These are phyloP conservation scores for Boletus sensibilis DNA, from an alignment of 768 basidiomycete genomes.

Conservation along the genomic window DNA sequence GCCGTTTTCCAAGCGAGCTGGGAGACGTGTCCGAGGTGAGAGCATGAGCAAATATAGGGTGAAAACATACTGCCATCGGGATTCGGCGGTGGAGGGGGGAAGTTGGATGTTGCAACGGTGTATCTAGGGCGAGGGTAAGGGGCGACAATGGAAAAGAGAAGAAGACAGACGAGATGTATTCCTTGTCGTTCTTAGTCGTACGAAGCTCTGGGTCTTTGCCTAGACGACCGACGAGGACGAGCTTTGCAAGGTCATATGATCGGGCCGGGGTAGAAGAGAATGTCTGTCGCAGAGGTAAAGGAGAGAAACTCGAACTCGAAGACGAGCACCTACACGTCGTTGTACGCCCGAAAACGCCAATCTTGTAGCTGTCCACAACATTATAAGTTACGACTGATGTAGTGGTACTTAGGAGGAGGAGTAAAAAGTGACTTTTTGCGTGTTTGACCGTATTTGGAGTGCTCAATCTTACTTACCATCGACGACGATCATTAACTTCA, in stretches of 20 bases:
- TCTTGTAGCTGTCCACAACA: conserved; percentile 53
- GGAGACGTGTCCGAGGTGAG: not conserved
- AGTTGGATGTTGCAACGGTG: conserved; percentile 71
- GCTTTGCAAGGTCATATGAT: conserved; percentile 65
- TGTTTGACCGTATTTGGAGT: conserved; percentile 25
- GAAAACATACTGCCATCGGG: conserved; percentile 57
- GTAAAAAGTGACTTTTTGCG: not conserved
- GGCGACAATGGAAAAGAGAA: not conserved
- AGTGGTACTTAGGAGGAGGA: not conserved
- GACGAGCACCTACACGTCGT: conserved; percentile 46
- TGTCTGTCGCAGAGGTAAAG: conserved; percentile 37
- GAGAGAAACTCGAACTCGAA: not conserved
- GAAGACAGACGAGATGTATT: conserved; percentile 66
- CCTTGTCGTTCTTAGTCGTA: conserved; percentile 68
- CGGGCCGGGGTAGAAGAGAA: conserved; percentile 63
- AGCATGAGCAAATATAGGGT: not conserved
- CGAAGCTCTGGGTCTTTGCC: conserved; percentile 69
- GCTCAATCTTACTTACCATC: not conserved
- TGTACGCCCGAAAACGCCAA: conserved; percentile 39
- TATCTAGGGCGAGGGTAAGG: conserved; percentile 48
- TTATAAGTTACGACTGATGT: conserved; percentile 23
- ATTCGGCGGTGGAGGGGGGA: conserved; percentile 52
- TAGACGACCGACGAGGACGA: conserved; percentile 74
- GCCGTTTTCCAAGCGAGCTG: conserved; percentile 51
- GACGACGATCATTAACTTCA: conserved; percentile 6